Conservation (phyloP, 495 filamentous ascomycete genomes). For the Penicillium paradoxum region DNA sequence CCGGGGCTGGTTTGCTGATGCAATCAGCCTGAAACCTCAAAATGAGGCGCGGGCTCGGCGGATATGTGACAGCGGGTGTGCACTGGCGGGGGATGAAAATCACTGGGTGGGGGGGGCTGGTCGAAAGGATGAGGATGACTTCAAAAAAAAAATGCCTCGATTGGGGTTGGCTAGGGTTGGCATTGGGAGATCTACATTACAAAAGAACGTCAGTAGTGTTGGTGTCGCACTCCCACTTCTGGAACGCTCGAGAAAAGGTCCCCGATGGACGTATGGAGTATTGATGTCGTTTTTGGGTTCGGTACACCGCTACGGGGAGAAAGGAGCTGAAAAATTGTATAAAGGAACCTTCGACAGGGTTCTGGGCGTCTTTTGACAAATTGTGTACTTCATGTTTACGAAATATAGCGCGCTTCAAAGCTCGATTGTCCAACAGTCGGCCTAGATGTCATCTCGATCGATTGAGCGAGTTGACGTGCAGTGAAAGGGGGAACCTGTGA, state of each 20-base stretch:
- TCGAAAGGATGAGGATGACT: background rate
- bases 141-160: background rate
- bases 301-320: slow-evolving; percentile 4
- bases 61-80: slow-evolving; percentile 22
- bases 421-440: background rate
- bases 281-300: background rate
- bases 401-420: background rate
- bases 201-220: background rate
- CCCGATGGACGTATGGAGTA: background rate
- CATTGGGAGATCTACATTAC: background rate
- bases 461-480: background rate
- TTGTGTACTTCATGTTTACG: background rate
- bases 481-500: background rate
- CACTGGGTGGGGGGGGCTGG: slow-evolving; percentile 4
- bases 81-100: background rate
- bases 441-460: background rate
- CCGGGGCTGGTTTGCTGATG: slow-evolving; percentile 16
- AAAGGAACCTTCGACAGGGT: background rate
- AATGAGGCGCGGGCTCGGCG: slow-evolving; percentile 14
- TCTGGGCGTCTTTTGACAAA: background rate
- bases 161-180: background rate
- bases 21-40: slow-evolving; percentile 26
- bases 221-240: background rate
- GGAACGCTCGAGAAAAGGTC: background rate
- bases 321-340: background rate